Percentiles rank a stretch among this genome's conserved stretches.
Evolutionary conservation across 1,284 basidiomycete species (phyloP).

Genomic region (Exobasidium cylindrosporum): DNA sequence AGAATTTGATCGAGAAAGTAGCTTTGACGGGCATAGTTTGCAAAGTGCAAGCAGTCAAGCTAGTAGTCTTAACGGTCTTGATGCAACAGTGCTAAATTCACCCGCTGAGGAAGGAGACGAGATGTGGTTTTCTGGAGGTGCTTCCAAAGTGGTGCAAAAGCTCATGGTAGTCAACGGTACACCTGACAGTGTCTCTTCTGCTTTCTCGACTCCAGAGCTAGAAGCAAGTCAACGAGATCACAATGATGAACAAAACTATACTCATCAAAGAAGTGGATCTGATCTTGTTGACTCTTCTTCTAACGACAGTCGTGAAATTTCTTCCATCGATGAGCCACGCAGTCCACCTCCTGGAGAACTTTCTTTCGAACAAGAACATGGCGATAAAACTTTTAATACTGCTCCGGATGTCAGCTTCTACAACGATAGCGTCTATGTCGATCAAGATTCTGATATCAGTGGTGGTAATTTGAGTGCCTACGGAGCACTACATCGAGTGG

Average conservation of each 20-base stretch:
- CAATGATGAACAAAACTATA: background rate
- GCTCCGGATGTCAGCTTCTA: slow-evolving; percentile 17
- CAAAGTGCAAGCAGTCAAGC: slow-evolving; percentile 21
- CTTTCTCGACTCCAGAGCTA: background rate
- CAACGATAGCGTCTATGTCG: slow-evolving; percentile 8
- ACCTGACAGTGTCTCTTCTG: slow-evolving; percentile 6
- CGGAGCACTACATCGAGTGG: slow-evolving; percentile 32
- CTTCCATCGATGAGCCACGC: slow-evolving; percentile 27
- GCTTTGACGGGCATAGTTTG: slow-evolving; percentile 38
- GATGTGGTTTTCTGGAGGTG: slow-evolving; percentile 8
- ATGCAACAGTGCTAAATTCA: background rate
- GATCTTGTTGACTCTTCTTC: slow-evolving; percentile 4
- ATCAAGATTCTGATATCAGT: slow-evolving; percentile 27
- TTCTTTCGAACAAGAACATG: background rate
- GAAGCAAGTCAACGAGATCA: slow-evolving; percentile 15
- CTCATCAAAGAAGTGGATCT: background rate
- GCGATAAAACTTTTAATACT: slow-evolving; percentile 18
- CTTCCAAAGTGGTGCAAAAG: background rate
- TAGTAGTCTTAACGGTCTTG: background rate
- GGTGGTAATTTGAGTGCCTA: slow-evolving; percentile 31
- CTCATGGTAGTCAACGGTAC: slow-evolving; percentile 32
- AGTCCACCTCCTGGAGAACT: slow-evolving; percentile 19
- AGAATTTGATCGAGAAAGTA: slow-evolving; percentile 60
- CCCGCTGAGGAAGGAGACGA: slow-evolving; percentile 11
- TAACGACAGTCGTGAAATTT: slow-evolving; percentile 30